Evolutionary conservation across 163 green algal species (phyloP).

Genomic region (Chlorella variabilis): DNA sequence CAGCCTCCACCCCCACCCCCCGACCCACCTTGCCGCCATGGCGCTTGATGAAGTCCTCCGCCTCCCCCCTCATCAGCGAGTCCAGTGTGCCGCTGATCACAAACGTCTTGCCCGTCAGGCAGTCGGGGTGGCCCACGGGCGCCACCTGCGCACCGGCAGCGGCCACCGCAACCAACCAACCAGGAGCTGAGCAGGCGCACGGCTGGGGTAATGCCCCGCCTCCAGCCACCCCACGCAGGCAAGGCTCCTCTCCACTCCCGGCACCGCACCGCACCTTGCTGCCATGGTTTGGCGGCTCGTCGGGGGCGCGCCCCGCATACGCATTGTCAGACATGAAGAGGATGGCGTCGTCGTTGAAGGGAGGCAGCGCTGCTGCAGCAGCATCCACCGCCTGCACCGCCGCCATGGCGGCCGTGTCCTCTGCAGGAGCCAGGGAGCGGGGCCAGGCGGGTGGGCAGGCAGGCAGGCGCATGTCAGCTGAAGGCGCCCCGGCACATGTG

Average conservation of each 20-base stretch:
- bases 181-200: no score
- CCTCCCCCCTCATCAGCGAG: slow-evolving; percentile 77
- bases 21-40: slow-evolving; percentile 87
- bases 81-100: slow-evolving; percentile 88
- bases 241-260: no score
- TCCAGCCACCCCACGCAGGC: background rate
- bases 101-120: slow-evolving; percentile 87
- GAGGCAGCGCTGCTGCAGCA: slow-evolving; percentile 48
- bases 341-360: slow-evolving; percentile 60
- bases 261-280: slow-evolving; percentile 55
- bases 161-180: no score
- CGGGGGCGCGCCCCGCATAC: slow-evolving; percentile 49
- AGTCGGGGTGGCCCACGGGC: slow-evolving; percentile 87
- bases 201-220: no score
- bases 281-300: slow-evolving; percentile 65
- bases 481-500: background rate
- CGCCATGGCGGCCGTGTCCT: slow-evolving; percentile 41
- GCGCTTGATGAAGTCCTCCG: slow-evolving; percentile 88
- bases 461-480: background rate
- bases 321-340: slow-evolving; percentile 53
- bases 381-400: slow-evolving; percentile 71
- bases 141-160: no score
- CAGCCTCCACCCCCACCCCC: no score
- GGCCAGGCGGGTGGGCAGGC: background rate
- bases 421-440: background rate